Percentiles rank a stretch among this genome's conserved stretches.
These are phyloP conservation scores for Aspergillus hortae DNA, from an alignment of 2,329 filamentous ascomycete genomes.

Conservation along the genomic window DNA sequence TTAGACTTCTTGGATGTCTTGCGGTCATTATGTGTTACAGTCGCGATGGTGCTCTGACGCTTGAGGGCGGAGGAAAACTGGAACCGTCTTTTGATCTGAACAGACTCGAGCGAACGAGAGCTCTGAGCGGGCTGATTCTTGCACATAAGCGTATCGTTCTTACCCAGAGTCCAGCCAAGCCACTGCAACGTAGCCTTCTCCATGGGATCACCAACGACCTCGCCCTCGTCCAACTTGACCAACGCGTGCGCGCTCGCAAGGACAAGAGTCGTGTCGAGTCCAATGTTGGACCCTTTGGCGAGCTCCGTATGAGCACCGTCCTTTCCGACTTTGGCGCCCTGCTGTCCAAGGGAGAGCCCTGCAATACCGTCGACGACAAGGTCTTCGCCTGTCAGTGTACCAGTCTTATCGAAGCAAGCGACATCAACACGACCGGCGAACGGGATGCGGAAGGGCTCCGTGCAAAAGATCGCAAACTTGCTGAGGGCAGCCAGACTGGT, in stretches of 20 bases:
- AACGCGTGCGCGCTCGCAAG: conserved; percentile 92
- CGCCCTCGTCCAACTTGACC: conserved; percentile 93
- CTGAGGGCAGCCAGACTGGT: conserved; percentile 92
- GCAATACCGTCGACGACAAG: conserved; percentile 96
- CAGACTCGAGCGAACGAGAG: conserved; percentile 58
- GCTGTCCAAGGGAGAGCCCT: conserved; percentile 71
- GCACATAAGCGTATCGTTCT: conserved; percentile 76
- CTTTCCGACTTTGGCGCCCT: conserved; percentile 63
- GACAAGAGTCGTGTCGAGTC: conserved; percentile 82
- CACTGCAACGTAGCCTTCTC: conserved; percentile 91
- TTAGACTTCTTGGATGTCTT: conserved; percentile 71
- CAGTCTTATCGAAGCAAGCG: conserved; percentile 98
- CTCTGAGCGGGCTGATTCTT: conserved; percentile 48
- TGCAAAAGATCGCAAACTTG: conserved; percentile 97
- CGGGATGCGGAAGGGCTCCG: conserved; percentile 96
- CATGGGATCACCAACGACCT: conserved; percentile 97
- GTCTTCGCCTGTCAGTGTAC: conserved; percentile 93
- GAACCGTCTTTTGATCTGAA: conserved; percentile 94
- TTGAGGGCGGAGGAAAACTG: conserved; percentile 97
- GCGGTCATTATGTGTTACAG: conserved; percentile 68
- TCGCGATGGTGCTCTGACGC: conserved; percentile 90
- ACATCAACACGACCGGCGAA: conserved; percentile 93
- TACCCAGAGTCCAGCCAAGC: conserved; percentile 88
- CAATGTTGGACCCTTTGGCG: conserved; percentile 65
- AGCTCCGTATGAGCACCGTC: conserved; percentile 83